phyloP scores from a whole-genome alignment of 2,329 filamentous ascomycete species.

The Trichoderma simmonsii region DNA sequence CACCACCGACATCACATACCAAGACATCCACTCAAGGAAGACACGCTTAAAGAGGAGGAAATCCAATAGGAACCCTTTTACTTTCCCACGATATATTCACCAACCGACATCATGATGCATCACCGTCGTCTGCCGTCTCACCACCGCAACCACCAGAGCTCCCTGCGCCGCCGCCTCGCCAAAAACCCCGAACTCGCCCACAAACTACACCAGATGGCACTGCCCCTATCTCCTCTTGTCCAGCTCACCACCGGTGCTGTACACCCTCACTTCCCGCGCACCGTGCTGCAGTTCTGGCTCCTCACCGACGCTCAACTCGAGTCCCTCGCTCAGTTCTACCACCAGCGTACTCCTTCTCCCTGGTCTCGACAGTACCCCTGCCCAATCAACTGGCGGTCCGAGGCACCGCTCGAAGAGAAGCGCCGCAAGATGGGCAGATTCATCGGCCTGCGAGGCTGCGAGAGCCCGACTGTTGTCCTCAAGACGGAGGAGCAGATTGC shows the following conservation, averaged over 20 bases:
- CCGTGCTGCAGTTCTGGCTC: constrained; percentile 69
- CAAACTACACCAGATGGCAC: constrained; percentile 64
- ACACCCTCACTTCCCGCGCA: constrained; percentile 63
- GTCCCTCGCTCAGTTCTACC: constrained; percentile 67
- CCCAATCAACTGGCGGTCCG: constrained; percentile 59
- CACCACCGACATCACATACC: neutral
- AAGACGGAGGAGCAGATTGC: constrained; percentile 49
- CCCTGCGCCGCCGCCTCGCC: constrained; percentile 34
- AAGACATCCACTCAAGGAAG: neutral
- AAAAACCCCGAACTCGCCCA: constrained; percentile 51
- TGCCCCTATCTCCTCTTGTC: constrained; percentile 64
- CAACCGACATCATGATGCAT: constrained; percentile 29
- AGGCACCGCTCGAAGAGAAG: constrained; percentile 62
- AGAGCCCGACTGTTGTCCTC: constrained; percentile 35
- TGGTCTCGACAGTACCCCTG: constrained; percentile 62
- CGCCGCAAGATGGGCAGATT: constrained; percentile 69
- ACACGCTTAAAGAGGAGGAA: neutral
- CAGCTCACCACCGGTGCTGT: constrained; percentile 59
- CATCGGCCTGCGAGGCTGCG: constrained; percentile 64
- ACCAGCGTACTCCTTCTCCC: constrained; percentile 59
- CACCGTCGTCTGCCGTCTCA: constrained; percentile 33
- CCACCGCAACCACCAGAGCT: constrained; percentile 29
- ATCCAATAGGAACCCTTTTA: neutral
- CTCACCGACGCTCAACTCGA: constrained; percentile 70
- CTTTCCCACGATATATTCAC: neutral